Evolutionary conservation across 176 grass and related monocot species (phyloP).

Genomic region (Eragrostis nindensis): DNA sequence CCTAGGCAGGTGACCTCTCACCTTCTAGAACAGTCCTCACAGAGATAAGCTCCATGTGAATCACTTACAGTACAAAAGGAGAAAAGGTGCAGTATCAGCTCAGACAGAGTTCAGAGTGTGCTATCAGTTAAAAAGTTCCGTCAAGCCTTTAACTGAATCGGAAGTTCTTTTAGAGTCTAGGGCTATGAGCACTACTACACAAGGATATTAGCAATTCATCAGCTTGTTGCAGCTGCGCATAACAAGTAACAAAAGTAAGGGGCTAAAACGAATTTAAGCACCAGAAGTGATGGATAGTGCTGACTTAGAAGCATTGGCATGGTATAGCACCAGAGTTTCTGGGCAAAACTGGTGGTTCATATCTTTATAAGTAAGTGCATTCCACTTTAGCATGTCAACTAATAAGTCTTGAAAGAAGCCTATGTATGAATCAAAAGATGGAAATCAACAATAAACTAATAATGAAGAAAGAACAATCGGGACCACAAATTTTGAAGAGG

Average conservation of each 20-base stretch:
- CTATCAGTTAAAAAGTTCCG: slow-evolving; percentile 5
- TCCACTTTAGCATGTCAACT: too few relatives aligned
- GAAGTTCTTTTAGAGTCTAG: slow-evolving; percentile 15
- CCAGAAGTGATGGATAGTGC: not conserved
- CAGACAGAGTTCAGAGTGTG: slow-evolving; percentile 11
- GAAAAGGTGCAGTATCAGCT: slow-evolving; percentile 10
- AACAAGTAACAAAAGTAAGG: not conserved
- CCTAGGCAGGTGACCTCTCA: not conserved
- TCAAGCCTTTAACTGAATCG: slow-evolving; percentile 12
- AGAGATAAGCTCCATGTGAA: slow-evolving; percentile 9
- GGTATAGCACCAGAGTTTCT: slow-evolving; percentile 15
- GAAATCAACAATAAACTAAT: not conserved
- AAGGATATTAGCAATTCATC: slow-evolving; percentile 20
- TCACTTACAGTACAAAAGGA: slow-evolving; percentile 10
- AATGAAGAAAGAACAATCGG: slow-evolving; percentile 26
- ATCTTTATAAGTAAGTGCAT: not conserved
- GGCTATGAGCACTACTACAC: not conserved
- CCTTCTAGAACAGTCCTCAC: not conserved
- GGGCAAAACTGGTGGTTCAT: not conserved
- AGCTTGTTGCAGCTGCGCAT: slow-evolving; percentile 18
- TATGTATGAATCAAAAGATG: slow-evolving; percentile 11
- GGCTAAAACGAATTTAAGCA: slow-evolving; percentile 5
- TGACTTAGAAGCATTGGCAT: not conserved
- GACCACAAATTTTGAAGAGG: slow-evolving; percentile 28
- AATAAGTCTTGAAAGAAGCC: not conserved